Base-by-base conservation (phyloP, 179 eudicot species). In the Dionaea muscipula region DNA sequence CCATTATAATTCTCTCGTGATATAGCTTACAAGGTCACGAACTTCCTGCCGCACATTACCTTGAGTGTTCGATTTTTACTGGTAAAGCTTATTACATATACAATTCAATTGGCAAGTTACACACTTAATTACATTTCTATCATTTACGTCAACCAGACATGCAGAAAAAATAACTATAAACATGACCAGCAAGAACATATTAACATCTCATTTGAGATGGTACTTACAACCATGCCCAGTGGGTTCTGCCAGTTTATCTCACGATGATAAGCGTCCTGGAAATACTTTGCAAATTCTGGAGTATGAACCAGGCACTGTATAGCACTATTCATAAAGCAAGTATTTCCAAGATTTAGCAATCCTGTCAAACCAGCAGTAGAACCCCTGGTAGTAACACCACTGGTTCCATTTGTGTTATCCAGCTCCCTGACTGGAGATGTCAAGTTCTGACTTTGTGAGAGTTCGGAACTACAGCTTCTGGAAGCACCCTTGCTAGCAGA, bases 231-330 rank as follows among this genome's bases (percentile, higher is more conserved):
- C 94, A 84, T 84, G 73, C 98, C 98, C 78, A 91, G 65, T 41
- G 96, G 98, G 46, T 91, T 91, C 70, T 82, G 82, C 76, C 81
- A 62, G 62, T 91, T 91, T 68, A 91, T 91, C 65, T 91, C 94
- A 48, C 79, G 73, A 65, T 68, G 82, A 60, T 84, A 91, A 82
- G 87, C 98, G 60, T 78, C 93, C 27, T 66, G 84, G 56, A 91
- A 91, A 73, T 84, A 91, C 52, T 66, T 72, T 38, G 98, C 84
- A 57, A 91, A 82, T 68, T 87, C 94, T 20, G 94, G 98, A 17
- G 98, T 91, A 61, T 91, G 98, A 53, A 91, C 96, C 31, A 91
- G 94, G 68, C 96, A 91, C 61, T 91, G 98, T 63, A 91, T 82
- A 12, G 96, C 94, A 68, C 96, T 84, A 74, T 91, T 91, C 98